A percentile compares a stretch with the other conserved stretches of the same genome.
Evolutionary conservation across 1,284 basidiomycete genomes (phyloP).

Genomic region (Apiotrichum gracile): DNA sequence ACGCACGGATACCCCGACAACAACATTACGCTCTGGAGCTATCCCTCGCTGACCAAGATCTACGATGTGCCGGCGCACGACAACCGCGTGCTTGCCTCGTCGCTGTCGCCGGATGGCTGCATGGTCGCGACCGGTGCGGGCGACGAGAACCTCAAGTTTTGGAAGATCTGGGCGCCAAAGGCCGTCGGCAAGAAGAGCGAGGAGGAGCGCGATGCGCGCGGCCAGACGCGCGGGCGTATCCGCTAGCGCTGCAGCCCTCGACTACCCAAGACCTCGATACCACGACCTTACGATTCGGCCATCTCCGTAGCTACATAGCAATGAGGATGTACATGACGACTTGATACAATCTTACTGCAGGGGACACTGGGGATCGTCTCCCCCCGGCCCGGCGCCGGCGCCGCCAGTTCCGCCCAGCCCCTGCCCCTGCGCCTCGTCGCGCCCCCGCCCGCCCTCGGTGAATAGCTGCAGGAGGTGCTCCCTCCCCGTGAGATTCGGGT

Average conservation of each 20-base stretch:
- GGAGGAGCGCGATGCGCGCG: conserved; percentile 19
- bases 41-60: conserved; percentile 61
- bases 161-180: conserved; percentile 48
- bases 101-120: conserved; percentile 79
- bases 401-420: too few species aligned
- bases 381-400: too few species aligned
- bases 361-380: too few species aligned
- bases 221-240: conserved; percentile 15
- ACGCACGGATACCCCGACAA: conserved; percentile 87
- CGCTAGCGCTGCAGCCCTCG: background rate
- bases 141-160: conserved; percentile 82
- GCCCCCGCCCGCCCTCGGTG: background rate
- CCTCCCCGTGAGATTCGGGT: background rate
- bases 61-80: conserved; percentile 93
- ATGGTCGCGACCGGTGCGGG: conserved; percentile 82
- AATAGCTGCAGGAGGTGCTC: background rate
- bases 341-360: background rate
- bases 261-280: background rate
- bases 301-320: too few species aligned
- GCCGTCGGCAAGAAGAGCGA: conserved; percentile 28
- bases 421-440: background rate
- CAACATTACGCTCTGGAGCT: conserved; percentile 50
- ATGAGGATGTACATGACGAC: background rate
- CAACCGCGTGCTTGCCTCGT: conserved; percentile 75
- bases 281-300: too few species aligned